These are phyloP conservation scores for Eucalyptus sp. DNA, from an alignment of 345 rosid species.

Conservation along the genomic window DNA sequence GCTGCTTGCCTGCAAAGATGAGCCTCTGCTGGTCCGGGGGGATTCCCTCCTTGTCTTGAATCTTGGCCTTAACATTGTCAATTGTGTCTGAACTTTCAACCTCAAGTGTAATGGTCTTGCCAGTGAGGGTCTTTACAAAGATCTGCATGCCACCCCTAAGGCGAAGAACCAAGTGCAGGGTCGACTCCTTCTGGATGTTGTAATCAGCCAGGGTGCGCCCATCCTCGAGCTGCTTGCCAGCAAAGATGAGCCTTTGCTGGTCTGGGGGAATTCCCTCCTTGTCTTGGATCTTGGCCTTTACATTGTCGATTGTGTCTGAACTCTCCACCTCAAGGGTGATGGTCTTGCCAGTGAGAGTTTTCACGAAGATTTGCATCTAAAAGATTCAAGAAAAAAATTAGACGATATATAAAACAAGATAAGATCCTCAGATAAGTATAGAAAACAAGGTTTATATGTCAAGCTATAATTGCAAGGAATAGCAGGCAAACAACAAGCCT, in stretches of 20 bases:
- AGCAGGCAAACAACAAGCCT: background rate
- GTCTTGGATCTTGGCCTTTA: conserved; percentile 30
- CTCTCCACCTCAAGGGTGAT: conserved; percentile 31
- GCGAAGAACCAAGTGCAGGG: conserved; percentile 24
- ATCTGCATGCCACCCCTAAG: conserved; percentile 32
- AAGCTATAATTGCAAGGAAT: background rate
- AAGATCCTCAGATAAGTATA: background rate
- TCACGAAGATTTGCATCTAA: background rate
- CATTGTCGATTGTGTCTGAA: conserved; percentile 26
- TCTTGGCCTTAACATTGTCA: conserved; percentile 36
- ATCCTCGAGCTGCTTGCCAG: conserved; percentile 35
- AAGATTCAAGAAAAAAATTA: background rate
- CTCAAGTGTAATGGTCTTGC: conserved; percentile 26
- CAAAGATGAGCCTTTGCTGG: conserved; percentile 38
- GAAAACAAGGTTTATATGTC: accelerated
- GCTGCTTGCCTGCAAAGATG: conserved; percentile 36
- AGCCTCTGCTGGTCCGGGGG: conserved; percentile 39
- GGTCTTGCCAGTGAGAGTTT: conserved; percentile 10
- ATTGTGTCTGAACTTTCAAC: conserved; percentile 40
- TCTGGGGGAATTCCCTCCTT: conserved; percentile 44
- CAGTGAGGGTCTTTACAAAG: conserved; percentile 26
- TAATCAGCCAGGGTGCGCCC: conserved; percentile 34
- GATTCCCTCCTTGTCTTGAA: conserved; percentile 42
- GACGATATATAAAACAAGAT: background rate
- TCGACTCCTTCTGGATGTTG: conserved; percentile 32